These are phyloP conservation scores for Mycosphaerella sp. DNA, from an alignment of 2,329 filamentous ascomycete species.

Conservation along the genomic window DNA sequence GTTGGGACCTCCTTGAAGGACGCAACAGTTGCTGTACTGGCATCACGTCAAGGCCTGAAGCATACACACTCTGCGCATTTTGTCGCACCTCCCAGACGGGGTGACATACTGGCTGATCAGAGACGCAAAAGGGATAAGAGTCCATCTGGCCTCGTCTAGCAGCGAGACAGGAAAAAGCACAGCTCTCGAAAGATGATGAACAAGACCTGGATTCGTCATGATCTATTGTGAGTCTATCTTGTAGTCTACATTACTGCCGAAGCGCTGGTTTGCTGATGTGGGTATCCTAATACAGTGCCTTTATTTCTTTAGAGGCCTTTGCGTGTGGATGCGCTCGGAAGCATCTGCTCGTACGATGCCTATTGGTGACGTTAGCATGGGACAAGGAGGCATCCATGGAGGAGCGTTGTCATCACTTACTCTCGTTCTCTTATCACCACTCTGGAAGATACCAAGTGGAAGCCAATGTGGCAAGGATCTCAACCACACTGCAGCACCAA, in stretches of 20 bases:
- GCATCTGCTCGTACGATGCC: constrained; percentile 8
- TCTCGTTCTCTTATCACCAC: constrained; percentile 12
- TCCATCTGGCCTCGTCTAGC: constrained; percentile 4
- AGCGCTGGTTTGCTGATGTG: not conserved
- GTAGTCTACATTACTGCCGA: constrained; percentile 4
- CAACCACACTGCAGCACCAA: constrained; percentile 12
- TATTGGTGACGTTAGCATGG: constrained; percentile 1
- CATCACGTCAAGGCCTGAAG: no score
- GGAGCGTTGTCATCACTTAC: not conserved
- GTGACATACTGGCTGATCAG: not conserved
- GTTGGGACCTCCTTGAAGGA: no score
- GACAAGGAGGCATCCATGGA: not conserved
- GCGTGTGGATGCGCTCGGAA: not conserved
- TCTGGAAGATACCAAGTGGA: constrained; percentile 13
- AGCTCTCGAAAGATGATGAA: not conserved
- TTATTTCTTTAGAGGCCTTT: not conserved
- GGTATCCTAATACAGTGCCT: constrained; percentile 8
- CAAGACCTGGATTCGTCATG: not conserved
- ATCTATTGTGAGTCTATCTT: constrained; percentile 10
- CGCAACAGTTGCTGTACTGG: no score
- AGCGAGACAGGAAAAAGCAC: not conserved
- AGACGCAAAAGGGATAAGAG: not conserved
- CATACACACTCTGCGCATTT: no score
- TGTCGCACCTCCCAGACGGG: no score
- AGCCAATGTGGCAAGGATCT: constrained; percentile 16